Evolutionary conservation across 108 stramenopile species (phyloP).

Genomic region (Cyclostephanos tholiformis): DNA sequence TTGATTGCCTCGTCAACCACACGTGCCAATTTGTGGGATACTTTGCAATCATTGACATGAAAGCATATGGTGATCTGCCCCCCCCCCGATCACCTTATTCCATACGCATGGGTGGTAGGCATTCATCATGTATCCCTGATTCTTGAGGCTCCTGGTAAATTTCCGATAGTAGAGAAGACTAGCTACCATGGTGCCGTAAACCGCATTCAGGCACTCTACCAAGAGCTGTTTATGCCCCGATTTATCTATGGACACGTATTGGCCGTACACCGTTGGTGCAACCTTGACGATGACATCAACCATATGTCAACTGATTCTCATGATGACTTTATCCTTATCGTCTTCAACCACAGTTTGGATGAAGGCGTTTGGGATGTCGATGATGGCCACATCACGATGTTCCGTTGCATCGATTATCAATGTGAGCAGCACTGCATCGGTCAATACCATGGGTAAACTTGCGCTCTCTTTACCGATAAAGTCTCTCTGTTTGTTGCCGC

Average conservation of each 20-base stretch:
- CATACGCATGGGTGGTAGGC: too few species aligned
- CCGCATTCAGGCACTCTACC: conserved; percentile 17
- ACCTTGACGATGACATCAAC: conserved; percentile 31
- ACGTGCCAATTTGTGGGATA: too few species aligned
- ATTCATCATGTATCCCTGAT: too few species aligned
- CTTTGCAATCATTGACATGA: too few species aligned
- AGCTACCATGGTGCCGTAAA: too few species aligned
- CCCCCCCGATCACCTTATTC: too few species aligned
- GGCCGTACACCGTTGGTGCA: conserved; percentile 14
- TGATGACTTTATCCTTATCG: conserved; percentile 14
- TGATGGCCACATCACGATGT: conserved; percentile 38
- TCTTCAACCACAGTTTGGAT: too few species aligned
- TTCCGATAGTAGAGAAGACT: too few species aligned
- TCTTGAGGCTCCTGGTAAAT: too few species aligned
- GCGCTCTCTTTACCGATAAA: background rate
- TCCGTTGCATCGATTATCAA: conserved; percentile 20
- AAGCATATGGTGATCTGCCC: too few species aligned
- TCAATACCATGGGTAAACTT: conserved; percentile 2
- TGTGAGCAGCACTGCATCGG: conserved; percentile 7
- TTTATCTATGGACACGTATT: conserved; percentile 16
- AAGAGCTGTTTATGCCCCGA: background rate
- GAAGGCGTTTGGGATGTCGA: conserved; percentile 52
- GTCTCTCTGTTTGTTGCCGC: conserved; percentile 2
- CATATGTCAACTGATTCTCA: conserved; percentile 25
- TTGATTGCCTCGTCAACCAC: too few species aligned